phyloP scores from a whole-genome alignment of 2,329 filamentous ascomycete species.

The Trichoderma asperellum region DNA sequence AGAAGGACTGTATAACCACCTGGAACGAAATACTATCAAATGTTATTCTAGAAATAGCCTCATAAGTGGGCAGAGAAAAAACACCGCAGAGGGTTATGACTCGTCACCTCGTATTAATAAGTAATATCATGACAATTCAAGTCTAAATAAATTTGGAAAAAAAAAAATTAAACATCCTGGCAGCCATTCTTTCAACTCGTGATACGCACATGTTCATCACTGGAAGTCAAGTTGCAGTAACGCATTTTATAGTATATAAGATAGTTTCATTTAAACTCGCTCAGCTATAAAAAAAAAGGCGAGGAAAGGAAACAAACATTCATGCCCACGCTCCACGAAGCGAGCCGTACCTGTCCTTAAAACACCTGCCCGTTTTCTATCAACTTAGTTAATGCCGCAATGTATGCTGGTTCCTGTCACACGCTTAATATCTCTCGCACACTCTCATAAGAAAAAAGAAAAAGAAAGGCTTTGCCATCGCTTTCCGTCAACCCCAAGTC shows the following conservation, averaged over 20 bases:
- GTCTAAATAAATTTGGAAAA: background rate
- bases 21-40: constrained; percentile 5
- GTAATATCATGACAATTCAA: constrained; percentile 12
- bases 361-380: background rate
- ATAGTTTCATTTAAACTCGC: background rate
- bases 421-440: background rate
- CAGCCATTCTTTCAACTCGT: background rate
- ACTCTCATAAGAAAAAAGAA: background rate
- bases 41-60: constrained; percentile 10
- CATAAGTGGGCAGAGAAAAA: background rate
- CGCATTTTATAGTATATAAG: background rate
- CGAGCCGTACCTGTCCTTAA: background rate
- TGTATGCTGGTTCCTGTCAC: background rate
- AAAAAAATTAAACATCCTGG: background rate
- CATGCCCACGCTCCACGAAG: constrained; percentile 1
- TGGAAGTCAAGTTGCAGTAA: background rate
- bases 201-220: background rate
- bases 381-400: background rate
- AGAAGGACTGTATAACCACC: background rate
- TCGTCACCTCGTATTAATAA: constrained; percentile 21
- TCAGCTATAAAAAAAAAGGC: background rate
- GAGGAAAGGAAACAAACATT: background rate
- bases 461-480: background rate
- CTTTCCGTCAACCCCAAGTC: constrained; percentile 33
- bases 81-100: constrained; percentile 10